Evolutionary conservation across 2,329 filamentous ascomycete genomes (phyloP), one percentile per base, ranked within the genome.

Genomic region (Hymenoscyphus repandus): DNA sequence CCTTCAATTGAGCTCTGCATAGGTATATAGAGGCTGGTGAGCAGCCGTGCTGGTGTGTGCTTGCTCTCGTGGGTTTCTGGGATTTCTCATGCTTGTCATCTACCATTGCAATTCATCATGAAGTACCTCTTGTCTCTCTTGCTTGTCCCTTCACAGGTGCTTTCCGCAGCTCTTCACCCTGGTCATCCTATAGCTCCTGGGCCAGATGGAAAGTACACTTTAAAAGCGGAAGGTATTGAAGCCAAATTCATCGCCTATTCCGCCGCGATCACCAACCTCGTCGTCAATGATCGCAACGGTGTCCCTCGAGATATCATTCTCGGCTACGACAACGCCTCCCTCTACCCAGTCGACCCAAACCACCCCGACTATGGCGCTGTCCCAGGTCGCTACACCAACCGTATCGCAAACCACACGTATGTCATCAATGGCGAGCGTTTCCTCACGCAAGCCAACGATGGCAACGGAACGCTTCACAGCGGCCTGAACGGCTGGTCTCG

Each of bases 371-470:
- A 85, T 58, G 86, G 85, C 53, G 73, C 81, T 60, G 81, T 90
- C 1, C 85, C 85, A 1, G 86, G 85, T 39, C 82, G 86, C 49
- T 90, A 90, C 64, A 85, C 85, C 53, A 90, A 90, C 68, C 83
- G 86, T 61, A 90, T 90, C 73, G 81, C 80, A 72, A 88, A 90
- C 73, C 83, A 79, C 69, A 83, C 78, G 2, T 88, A 88, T 62
- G 74, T 72, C 49, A 78, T 88, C 49, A 78, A 79, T 58, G 72
- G 71, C 41, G 68, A 69, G 49, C 72, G 70, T n/a, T 82, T 76
- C 64, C 59, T 72, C 31, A 78, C 79, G 15, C 68, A 76, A 54
- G 67, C 74, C 46, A 83, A 83, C 59, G 78, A 78, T 57, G 73
- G 74, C 2, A 42, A 62, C 52, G 74, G 81, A 62, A 81, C 78